These are phyloP conservation scores for Eucalyptus coolabah DNA, from an alignment of 345 rosid species.

Conservation along the genomic window DNA sequence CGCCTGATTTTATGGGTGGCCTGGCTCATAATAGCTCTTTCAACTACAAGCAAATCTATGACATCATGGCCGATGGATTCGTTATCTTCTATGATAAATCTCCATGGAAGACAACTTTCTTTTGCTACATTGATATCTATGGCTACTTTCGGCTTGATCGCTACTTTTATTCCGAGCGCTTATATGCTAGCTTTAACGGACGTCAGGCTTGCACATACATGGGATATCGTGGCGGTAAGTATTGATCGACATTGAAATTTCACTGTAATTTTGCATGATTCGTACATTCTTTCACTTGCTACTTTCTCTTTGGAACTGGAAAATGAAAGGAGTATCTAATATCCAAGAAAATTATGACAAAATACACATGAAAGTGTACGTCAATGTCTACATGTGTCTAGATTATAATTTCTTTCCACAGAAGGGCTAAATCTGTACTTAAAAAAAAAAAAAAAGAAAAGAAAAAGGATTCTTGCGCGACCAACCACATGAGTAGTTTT, in stretches of 20 bases:
- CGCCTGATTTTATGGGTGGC: fast-evolving
- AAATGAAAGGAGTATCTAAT: no score
- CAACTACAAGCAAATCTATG: no score
- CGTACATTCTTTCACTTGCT: no score
- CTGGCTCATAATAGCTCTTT: no score
- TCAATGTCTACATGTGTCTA: neutral
- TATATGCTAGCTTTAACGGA: fast-evolving
- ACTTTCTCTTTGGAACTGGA: neutral
- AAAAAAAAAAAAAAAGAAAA: no score
- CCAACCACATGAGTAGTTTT: neutral
- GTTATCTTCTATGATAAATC: fast-evolving
- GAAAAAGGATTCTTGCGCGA: neutral
- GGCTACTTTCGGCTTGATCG: fast-evolving
- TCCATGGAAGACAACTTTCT: no score
- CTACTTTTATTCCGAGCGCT: fast-evolving
- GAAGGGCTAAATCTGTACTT: neutral
- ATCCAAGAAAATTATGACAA: neutral
- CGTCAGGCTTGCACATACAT: fast-evolving
- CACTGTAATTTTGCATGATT: neutral
- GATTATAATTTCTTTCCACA: neutral
- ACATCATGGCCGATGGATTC: no score
- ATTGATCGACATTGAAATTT: neutral
- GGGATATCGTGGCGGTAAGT: fast-evolving
- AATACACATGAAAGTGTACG: fast-evolving
- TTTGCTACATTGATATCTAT: no score